Evolutionary conservation across 2,329 filamentous ascomycete species (phyloP).

Genomic region (Bipolaris gigantea): DNA sequence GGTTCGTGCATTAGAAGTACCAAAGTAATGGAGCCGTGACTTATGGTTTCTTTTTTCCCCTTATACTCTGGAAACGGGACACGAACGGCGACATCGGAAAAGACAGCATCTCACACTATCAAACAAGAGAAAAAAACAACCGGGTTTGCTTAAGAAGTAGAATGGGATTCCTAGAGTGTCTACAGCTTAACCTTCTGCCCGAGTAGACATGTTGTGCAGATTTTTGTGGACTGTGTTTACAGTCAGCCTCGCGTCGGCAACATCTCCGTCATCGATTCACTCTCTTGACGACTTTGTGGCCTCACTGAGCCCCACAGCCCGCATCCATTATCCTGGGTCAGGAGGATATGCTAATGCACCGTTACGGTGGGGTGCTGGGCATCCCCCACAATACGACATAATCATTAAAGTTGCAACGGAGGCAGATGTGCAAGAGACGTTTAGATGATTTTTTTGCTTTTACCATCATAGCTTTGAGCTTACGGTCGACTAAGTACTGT

Average conservation of each 20-base stretch:
- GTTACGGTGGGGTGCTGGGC: slow-evolving; percentile 21
- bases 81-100: neutral
- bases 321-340: slow-evolving; percentile 15
- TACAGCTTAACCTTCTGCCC: no score
- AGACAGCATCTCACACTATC: neutral
- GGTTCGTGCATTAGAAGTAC: no score
- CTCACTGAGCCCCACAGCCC: neutral
- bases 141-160: no score
- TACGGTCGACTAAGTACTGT: slow-evolving; percentile 18
- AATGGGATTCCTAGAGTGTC: no score
- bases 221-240: neutral
- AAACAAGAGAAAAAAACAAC: no score
- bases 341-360: slow-evolving; percentile 14
- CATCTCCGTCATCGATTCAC: neutral
- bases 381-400: slow-evolving; percentile 18
- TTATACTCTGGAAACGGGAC: neutral
- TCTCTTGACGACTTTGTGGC: neutral
- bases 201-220: neutral
- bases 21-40: neutral
- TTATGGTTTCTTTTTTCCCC: neutral
- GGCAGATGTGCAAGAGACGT: slow-evolving; percentile 24
- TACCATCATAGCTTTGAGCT: neutral
- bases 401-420: slow-evolving; percentile 27
- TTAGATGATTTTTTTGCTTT: slow-evolving; percentile 1
- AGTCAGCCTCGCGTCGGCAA: neutral